phyloP scores from a whole-genome alignment of 768 basidiomycete species.

The Neoboletus subvelutipes region DNA sequence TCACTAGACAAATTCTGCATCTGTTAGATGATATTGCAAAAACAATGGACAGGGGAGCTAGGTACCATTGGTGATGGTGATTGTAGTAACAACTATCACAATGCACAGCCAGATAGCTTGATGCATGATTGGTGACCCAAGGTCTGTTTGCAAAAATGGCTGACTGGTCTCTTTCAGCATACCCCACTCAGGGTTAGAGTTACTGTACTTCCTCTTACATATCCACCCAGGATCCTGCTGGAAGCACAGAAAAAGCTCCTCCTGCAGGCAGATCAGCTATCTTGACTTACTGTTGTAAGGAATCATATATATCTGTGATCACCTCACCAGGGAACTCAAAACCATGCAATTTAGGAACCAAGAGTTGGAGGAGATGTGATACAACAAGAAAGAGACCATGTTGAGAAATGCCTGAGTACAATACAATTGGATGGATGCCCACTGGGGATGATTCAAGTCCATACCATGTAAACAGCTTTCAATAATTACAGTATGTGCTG shows the following conservation, averaged over 20 bases:
- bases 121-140: background rate
- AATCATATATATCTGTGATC: background rate
- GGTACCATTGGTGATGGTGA: background rate
- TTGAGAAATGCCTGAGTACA: no score
- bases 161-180: background rate
- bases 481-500: no score
- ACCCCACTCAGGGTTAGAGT: background rate
- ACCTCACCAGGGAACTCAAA: no score
- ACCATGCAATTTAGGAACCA: no score
- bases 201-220: no score
- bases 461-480: no score
- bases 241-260: background rate
- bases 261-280: background rate
- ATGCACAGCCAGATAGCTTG: background rate
- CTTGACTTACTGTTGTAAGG: background rate
- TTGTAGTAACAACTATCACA: background rate
- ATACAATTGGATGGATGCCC: no score
- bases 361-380: no score
- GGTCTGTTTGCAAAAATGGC: background rate
- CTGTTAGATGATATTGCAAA: background rate
- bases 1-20: background rate
- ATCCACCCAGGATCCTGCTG: background rate
- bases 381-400: no score
- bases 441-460: no score
- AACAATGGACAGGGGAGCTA: background rate